phyloP scores from a whole-genome alignment of 2,329 filamentous ascomycete species.

The Biscogniauxia mediterranea region DNA sequence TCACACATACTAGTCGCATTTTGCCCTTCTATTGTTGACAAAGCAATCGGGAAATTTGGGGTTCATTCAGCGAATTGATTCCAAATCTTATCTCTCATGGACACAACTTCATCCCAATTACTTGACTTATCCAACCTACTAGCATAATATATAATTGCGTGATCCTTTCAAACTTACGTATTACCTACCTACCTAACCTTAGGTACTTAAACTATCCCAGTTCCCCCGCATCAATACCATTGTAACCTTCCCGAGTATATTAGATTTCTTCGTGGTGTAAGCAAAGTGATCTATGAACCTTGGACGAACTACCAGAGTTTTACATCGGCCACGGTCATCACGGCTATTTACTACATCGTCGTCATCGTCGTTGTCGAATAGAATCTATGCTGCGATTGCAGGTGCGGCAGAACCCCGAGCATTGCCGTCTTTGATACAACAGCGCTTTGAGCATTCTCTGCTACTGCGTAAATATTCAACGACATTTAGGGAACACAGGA shows the following conservation, averaged over 20 bases:
- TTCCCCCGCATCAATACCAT: not conserved
- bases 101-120: not conserved
- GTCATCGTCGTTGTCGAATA: no score
- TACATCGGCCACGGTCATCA: not conserved
- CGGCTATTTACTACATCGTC: not conserved
- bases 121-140: no score
- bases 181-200: not conserved
- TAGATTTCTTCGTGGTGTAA: no score
- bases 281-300: not conserved
- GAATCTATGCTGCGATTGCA: not conserved
- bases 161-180: not conserved
- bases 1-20: not conserved
- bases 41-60: not conserved
- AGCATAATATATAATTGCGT: no score
- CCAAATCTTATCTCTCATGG: not conserved
- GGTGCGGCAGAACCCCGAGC: no score
- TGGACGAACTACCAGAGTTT: not conserved
- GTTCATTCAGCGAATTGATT: not conserved
- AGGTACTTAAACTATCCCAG: not conserved
- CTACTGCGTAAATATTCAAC: not conserved
- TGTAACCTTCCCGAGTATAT: not conserved
- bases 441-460: not conserved
- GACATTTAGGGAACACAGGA: not conserved
- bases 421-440: no score
- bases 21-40: not conserved